Evolutionary conservation across 1,284 basidiomycete species (phyloP).

Genomic region (Inonotus hispidus): DNA sequence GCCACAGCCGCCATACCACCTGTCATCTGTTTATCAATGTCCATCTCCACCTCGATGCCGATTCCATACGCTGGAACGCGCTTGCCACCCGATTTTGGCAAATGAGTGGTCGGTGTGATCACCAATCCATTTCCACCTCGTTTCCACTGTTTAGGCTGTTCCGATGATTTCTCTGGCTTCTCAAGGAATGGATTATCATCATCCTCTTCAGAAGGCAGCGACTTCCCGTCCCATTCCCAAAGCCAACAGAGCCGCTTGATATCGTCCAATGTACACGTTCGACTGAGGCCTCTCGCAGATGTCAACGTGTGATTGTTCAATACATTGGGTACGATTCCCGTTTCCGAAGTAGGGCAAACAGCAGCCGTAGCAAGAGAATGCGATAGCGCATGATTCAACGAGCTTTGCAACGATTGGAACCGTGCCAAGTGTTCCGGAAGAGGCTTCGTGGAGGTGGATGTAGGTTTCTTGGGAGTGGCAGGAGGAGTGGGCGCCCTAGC

Average conservation of each 20-base stretch:
- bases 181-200: conserved; percentile 72
- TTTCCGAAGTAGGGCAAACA: conserved; percentile 69
- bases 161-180: conserved; percentile 27
- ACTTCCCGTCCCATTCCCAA: conserved; percentile 77
- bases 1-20: conserved; percentile 81
- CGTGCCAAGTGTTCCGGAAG: conserved; percentile 58
- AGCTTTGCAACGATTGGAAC: conserved; percentile 55
- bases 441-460: conserved; percentile 25
- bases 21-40: conserved; percentile 70
- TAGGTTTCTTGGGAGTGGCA: conserved; percentile 26
- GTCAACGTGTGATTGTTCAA: conserved; percentile 66
- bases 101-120: conserved; percentile 63
- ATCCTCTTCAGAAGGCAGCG: conserved; percentile 42
- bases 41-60: conserved; percentile 79
- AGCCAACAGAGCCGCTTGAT: conserved; percentile 74
- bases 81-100: conserved; percentile 55
- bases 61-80: conserved; percentile 74
- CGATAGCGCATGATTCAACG: conserved; percentile 71
- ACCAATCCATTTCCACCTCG: conserved; percentile 74
- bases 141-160: conserved; percentile 56
- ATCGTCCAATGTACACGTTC: conserved; percentile 60
- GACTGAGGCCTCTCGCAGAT: conserved; percentile 60
- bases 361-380: conserved; percentile 77
- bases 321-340: conserved; percentile 69
- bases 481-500: conserved; percentile 36